phyloP scores from a whole-genome alignment of 75 land plant species.

The Picea glauca region DNA sequence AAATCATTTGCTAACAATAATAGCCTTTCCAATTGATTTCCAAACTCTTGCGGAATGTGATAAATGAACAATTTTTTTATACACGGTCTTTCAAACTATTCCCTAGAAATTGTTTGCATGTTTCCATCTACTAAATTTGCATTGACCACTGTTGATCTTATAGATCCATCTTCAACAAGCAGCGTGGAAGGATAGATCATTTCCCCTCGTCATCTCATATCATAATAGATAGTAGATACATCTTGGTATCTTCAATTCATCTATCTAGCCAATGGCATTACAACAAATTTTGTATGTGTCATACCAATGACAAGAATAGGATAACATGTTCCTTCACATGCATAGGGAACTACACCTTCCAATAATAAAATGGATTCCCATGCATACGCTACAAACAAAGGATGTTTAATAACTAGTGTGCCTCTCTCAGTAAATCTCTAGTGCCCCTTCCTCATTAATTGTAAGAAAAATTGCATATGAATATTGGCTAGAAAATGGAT shows the following conservation, averaged over 20 bases:
- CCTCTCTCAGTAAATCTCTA: too few species aligned
- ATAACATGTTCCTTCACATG: too few species aligned
- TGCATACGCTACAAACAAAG: too few species aligned
- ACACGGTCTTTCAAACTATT: slow-evolving; percentile 91
- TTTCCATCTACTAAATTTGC: slow-evolving; percentile 33
- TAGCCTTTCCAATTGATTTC: slow-evolving; percentile 90
- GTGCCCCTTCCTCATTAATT: too few species aligned
- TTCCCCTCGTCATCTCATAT: slow-evolving; percentile 56
- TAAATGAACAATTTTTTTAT: slow-evolving; percentile 90
- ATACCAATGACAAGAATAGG: slow-evolving; percentile 1
- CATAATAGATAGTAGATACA: slow-evolving; percentile 53
- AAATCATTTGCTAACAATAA: slow-evolving; percentile 95
- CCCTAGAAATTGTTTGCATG: slow-evolving; percentile 38
- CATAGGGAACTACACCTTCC: too few species aligned
- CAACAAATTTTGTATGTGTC: slow-evolving; percentile 5
- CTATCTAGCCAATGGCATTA: slow-evolving; percentile 37
- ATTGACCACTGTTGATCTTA: slow-evolving; percentile 17
- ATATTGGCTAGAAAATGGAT: too few species aligned
- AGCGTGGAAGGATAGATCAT: slow-evolving; percentile 40
- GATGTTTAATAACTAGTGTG: too few species aligned
- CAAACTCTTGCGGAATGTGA: slow-evolving; percentile 94
- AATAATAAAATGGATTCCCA: too few species aligned
- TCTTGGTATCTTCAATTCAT: slow-evolving; percentile 41
- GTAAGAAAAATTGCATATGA: too few species aligned
- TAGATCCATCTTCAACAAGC: slow-evolving; percentile 31